A percentile compares a stretch with the other conserved stretches of the same genome.
Evolutionary conservation across 2,329 filamentous ascomycete genomes (phyloP).

Genomic region (Ciborinia camelliae): DNA sequence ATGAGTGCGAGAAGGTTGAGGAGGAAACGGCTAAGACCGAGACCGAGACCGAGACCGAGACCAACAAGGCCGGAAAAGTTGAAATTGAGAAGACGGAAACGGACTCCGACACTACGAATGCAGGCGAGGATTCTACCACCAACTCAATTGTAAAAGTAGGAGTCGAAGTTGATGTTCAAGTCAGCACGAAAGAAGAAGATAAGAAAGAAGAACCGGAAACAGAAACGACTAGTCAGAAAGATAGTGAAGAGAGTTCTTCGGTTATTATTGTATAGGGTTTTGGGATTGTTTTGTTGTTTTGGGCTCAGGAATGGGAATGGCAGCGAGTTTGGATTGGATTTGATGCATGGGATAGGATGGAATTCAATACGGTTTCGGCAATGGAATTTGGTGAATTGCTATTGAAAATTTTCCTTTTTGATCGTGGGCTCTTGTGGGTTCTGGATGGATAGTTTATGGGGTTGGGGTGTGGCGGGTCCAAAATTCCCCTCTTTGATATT

Average conservation of each 20-base stretch:
- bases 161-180: not conserved
- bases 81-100: not conserved
- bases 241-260: conserved; percentile 14
- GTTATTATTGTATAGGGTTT: conserved; percentile 7
- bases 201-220: not conserved
- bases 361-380: not conserved
- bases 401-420: not conserved
- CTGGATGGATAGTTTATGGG: not conserved
- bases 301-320: not conserved
- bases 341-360: not conserved
- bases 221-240: not conserved
- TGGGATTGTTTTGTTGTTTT: not conserved
- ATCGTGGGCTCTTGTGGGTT: not conserved
- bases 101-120: not conserved
- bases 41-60: not conserved
- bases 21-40: too few relatives aligned
- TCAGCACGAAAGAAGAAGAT: not conserved
- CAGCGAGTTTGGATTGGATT: not conserved
- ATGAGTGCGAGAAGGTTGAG: not conserved
- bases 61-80: not conserved
- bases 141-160: not conserved
- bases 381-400: not conserved
- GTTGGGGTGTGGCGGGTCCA: not conserved
- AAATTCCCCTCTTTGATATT: not conserved
- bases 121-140: not conserved